Conservation (phyloP, 2,329 filamentous ascomycete species). For the Lachnellula occidentalis region DNA sequence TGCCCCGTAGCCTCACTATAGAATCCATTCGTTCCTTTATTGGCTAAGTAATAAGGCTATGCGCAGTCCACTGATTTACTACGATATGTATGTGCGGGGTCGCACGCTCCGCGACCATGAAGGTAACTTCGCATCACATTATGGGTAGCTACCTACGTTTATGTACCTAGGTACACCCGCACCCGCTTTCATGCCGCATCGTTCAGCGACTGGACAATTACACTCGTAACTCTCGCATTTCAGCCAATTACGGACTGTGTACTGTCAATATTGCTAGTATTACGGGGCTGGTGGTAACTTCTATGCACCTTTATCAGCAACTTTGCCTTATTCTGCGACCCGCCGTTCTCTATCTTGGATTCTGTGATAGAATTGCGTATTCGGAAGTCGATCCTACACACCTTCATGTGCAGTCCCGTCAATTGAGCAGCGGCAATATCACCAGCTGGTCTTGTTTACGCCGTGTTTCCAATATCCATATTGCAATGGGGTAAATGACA, state of each 20-base stretch:
- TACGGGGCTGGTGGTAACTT: neutral
- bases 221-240: neutral
- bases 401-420: neutral
- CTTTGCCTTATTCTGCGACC: neutral
- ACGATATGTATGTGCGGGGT: neutral
- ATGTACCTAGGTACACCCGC: neutral
- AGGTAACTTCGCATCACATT: too few species aligned
- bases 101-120: neutral
- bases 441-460: neutral
- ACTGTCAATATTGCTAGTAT: neutral
- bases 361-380: neutral
- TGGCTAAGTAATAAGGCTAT: neutral
- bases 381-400: neutral
- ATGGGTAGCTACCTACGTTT: neutral
- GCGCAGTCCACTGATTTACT: neutral
- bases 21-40: neutral
- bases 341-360: neutral
- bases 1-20: neutral
- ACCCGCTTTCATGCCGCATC: neutral
- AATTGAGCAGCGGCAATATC: neutral
- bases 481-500: neutral
- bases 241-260: neutral
- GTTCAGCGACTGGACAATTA: neutral
- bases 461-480: neutral
- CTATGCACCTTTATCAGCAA: conserved; percentile 5